Evolutionary conservation across 768 basidiomycete genomes (phyloP), one percentile per base, ranked within the genome.

Genomic region (Pisolithus sp.): DNA sequence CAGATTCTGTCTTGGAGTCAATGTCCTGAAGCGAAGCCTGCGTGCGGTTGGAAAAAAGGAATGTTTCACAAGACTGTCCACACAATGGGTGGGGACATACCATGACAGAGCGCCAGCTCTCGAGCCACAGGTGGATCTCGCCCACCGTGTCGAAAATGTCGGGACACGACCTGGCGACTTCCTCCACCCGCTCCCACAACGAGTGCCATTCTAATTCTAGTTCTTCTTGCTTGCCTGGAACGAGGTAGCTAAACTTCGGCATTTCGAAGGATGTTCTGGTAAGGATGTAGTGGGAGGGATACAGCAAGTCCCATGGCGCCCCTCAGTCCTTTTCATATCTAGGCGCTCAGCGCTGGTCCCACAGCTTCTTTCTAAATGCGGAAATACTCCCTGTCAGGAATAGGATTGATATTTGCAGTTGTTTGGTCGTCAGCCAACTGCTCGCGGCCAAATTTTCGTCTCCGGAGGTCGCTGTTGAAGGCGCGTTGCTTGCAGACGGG

Each of bases 401-500:
- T 10, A 28, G 10, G 30, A 18, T 7, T 24, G 23, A 12, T 66
- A 12, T 66, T 67, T 66, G 57, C 48, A 17, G 4, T 44, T 68
- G 51, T 68, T 66, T 66, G 52, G 15, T 8, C 20, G 17, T 34
- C 47, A 23, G 49, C 46, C 7, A 23, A 39, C 47, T 6, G 31
- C 36, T 36, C 49, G 28, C 3, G 31, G 24, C 57, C 62, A 67
- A 67, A 69, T 41, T 67, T 69, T 67, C 55, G 54, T 52, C 46
- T 46, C 12, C 45, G 39, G 8, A 21, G 17, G 4, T 26, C 26
- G 26, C 5, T 18, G 34, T 21, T 31, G 30, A 31, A 31, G 30
- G 30, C 30, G 30, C 30, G 30, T 10, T 31, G 30, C 30, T 31
- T 31, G 30, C 30, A 31, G 30, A 31, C 30, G 48, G 53, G 45